phyloP scores from a whole-genome alignment of 2,329 filamentous ascomycete species.

The Tolypocladium pustulatum region DNA sequence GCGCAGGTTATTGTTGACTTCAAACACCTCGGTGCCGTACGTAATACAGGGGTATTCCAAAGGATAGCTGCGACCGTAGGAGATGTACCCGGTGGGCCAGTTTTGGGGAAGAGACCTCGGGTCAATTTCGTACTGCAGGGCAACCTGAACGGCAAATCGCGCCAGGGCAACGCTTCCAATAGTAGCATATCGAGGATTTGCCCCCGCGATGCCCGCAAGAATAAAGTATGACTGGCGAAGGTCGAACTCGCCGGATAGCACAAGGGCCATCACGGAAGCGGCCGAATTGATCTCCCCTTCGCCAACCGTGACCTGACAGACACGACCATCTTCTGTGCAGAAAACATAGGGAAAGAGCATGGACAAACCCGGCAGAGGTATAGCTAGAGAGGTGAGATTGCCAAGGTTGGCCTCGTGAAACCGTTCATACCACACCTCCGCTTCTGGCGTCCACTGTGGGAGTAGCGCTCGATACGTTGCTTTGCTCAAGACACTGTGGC shows the following conservation, averaged over 20 bases:
- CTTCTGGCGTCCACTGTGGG: conserved; percentile 49
- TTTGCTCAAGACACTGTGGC: background rate
- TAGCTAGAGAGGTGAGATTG: conserved; percentile 44
- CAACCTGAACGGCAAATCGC: conserved; percentile 62
- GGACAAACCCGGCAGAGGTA: conserved; percentile 52
- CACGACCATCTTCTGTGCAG: conserved; percentile 47
- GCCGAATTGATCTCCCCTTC: conserved; percentile 70
- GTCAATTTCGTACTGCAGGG: conserved; percentile 67
- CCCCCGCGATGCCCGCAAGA: conserved; percentile 62
- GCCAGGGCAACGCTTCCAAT: conserved; percentile 57
- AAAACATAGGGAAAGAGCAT: conserved; percentile 54
- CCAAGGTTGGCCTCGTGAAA: conserved; percentile 33
- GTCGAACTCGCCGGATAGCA: conserved; percentile 53
- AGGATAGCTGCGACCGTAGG: conserved; percentile 46
- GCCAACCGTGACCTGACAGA: conserved; percentile 62
- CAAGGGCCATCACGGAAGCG: conserved; percentile 50
- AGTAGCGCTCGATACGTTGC: background rate
- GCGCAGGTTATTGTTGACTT: conserved; percentile 50
- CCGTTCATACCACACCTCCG: conserved; percentile 48
- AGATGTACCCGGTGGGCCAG: conserved; percentile 59
- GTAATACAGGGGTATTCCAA: conserved; percentile 45
- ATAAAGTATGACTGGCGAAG: conserved; percentile 60
- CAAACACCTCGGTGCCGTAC: conserved; percentile 62
- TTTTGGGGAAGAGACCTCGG: conserved; percentile 54
- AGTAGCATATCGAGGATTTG: conserved; percentile 58